Conservation (phyloP, 2,329 filamentous ascomycete genomes). For the Blastomyces percursus region DNA sequence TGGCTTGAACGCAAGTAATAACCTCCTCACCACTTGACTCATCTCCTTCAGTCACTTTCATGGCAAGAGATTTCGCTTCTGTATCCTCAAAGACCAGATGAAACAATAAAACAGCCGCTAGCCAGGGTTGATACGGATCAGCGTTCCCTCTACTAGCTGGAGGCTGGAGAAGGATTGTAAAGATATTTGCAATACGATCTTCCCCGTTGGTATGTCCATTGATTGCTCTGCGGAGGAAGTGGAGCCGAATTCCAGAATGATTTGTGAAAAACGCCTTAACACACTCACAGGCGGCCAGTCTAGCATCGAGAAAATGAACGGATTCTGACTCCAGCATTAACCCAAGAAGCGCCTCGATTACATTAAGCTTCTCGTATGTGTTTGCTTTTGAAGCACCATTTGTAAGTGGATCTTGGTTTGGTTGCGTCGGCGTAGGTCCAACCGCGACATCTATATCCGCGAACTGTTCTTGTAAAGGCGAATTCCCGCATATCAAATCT, state of each 20-base stretch:
- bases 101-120: slow-evolving; percentile 75
- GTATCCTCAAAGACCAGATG: slow-evolving; percentile 73
- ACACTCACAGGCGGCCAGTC: slow-evolving; percentile 77
- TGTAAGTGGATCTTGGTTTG: slow-evolving; percentile 20
- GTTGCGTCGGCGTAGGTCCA: slow-evolving; percentile 15
- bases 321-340: slow-evolving; percentile 60
- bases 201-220: slow-evolving; percentile 67
- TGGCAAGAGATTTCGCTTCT: slow-evolving; percentile 66
- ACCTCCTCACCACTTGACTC: slow-evolving; percentile 85
- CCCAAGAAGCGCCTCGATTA: slow-evolving; percentile 87
- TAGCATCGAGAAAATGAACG: slow-evolving; percentile 61
- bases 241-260: slow-evolving; percentile 67
- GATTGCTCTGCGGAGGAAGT: slow-evolving; percentile 82
- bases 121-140: slow-evolving; percentile 84
- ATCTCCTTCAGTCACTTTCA: slow-evolving; percentile 79
- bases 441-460: slow-evolving; percentile 65
- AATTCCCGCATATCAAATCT: slow-evolving; percentile 75
- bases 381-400: slow-evolving; percentile 34
- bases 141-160: slow-evolving; percentile 48
- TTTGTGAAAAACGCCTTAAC: slow-evolving; percentile 85
- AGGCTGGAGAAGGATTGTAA: slow-evolving; percentile 68
- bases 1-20: slow-evolving; percentile 80
- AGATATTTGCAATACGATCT: slow-evolving; percentile 76
- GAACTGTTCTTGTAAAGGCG: slow-evolving; percentile 73
- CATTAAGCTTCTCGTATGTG: slow-evolving; percentile 58